These are phyloP conservation scores for Cladosporium oxysporum DNA, from an alignment of 2,329 filamentous ascomycete species.

Conservation along the genomic window DNA sequence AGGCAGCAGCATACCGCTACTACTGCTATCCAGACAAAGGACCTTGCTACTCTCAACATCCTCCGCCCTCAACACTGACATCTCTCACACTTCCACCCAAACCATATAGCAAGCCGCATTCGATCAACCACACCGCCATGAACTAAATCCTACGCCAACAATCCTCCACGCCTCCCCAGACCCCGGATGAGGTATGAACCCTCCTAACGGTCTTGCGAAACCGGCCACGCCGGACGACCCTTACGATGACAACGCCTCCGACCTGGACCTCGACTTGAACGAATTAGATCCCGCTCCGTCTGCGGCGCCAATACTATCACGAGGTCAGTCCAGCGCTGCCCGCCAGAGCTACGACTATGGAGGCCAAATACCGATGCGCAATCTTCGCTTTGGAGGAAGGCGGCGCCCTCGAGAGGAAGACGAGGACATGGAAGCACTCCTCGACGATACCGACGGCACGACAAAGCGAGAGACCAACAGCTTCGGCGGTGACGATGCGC, in stretches of 20 bases:
- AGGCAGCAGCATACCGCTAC: conserved; percentile 15
- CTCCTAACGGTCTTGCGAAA: conserved; percentile 48
- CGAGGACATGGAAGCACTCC: conserved; percentile 64
- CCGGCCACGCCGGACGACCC: conserved; percentile 66
- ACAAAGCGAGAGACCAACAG: conserved; percentile 7
- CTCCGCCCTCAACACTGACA: neutral
- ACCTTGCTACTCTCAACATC: neutral
- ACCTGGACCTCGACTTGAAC: conserved; percentile 74
- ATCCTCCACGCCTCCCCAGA: conserved; percentile 8
- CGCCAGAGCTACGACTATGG: conserved; percentile 42
- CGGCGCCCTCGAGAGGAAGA: conserved; percentile 52
- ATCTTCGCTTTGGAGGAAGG: conserved; percentile 52
- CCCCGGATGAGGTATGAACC: conserved; percentile 46
- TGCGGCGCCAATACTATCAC: conserved; percentile 30
- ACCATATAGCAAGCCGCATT: neutral
- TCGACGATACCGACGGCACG: conserved; percentile 54
- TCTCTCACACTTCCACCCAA: neutral
- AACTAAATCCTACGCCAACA: conserved; percentile 1
- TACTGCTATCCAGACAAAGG: conserved; percentile 6
- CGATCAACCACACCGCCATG: neutral
- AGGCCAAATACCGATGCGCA: conserved; percentile 69
- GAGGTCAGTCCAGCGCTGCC: conserved; percentile 27
- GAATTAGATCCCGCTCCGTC: conserved; percentile 68
- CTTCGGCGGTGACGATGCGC: conserved; percentile 62
- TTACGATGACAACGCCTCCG: conserved; percentile 62